Percentiles rank a stretch among this genome's conserved stretches.
phyloP scores from a whole-genome alignment of 2,329 filamentous ascomycete genomes.

The Trichoderma semiorbis region DNA sequence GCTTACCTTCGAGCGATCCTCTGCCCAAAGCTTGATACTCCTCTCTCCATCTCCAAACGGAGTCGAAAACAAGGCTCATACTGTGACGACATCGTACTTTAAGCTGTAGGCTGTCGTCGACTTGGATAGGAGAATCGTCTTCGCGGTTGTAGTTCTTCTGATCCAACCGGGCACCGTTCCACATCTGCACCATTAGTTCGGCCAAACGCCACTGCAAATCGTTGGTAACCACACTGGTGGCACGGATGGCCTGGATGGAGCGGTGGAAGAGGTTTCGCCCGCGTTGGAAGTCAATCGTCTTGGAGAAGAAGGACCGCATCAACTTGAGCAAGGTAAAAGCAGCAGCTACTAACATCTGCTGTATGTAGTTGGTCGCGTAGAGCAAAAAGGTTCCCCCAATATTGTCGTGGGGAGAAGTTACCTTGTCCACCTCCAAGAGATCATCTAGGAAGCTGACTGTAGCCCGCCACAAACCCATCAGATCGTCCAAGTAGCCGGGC shows the following conservation, averaged over 20 bases:
- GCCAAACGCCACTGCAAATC: slow-evolving; percentile 76
- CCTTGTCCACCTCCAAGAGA: slow-evolving; percentile 53
- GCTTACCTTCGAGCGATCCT: slow-evolving; percentile 67
- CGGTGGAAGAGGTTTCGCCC: slow-evolving; percentile 67
- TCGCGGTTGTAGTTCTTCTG: slow-evolving; percentile 47
- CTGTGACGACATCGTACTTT: slow-evolving; percentile 82
- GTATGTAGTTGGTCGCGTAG: slow-evolving; percentile 71
- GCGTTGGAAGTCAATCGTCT: slow-evolving; percentile 65
- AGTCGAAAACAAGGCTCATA: slow-evolving; percentile 82
- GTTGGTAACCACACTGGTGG: slow-evolving; percentile 71
- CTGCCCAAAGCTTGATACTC: slow-evolving; percentile 71
- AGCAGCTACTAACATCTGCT: slow-evolving; percentile 81
- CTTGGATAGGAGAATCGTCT: slow-evolving; percentile 46
- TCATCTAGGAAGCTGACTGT: slow-evolving; percentile 67
- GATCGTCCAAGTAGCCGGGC: slow-evolving; percentile 67
- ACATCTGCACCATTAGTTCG: slow-evolving; percentile 84
- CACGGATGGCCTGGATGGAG: slow-evolving; percentile 66
- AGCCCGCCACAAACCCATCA: slow-evolving; percentile 72
- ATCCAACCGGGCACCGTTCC: slow-evolving; percentile 65
- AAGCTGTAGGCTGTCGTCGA: slow-evolving; percentile 71
- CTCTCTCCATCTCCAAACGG: slow-evolving; percentile 81
- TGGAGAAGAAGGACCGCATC: slow-evolving; percentile 71
- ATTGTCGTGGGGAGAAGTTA: slow-evolving; percentile 43
- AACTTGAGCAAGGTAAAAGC: slow-evolving; percentile 75
- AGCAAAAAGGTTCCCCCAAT: slow-evolving; percentile 55